phyloP scores from a whole-genome alignment of 805 yeast species.

The Kodamaea restingae region DNA sequence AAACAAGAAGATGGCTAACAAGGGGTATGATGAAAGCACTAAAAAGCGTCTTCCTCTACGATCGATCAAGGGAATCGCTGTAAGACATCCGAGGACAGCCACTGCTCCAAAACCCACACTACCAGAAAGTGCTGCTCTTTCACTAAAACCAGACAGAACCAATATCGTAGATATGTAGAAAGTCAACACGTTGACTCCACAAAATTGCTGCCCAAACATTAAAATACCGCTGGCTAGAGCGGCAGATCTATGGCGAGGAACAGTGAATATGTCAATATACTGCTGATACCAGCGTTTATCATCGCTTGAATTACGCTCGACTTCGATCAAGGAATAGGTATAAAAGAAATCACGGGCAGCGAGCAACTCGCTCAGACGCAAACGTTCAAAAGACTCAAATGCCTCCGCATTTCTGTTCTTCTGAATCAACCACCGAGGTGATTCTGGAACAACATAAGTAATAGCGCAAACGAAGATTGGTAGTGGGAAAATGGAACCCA shows the following conservation, averaged over 20 bases:
- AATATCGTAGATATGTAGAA: conserved; percentile 12
- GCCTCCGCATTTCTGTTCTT: conserved; percentile 15
- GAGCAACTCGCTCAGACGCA: conserved; percentile 9
- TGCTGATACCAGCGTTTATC: conserved; percentile 6
- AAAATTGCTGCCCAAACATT: conserved; percentile 16
- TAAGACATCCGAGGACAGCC: conserved; percentile 15
- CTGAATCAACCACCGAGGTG: conserved; percentile 23
- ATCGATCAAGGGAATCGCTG: conserved; percentile 24
- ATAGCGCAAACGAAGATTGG: conserved; percentile 12
- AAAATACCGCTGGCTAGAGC: conserved; percentile 10
- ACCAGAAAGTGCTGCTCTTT: conserved; percentile 12
- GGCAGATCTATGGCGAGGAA: conserved; percentile 12
- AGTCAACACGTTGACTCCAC: conserved; percentile 16
- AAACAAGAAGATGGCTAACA: conserved; percentile 20
- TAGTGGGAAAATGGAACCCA: conserved; percentile 12
- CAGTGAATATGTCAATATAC: conserved; percentile 8
- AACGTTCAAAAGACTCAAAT: conserved; percentile 9
- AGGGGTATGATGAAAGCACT: conserved; percentile 22
- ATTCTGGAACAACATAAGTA: conserved; percentile 21
- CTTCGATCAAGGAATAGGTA: conserved; percentile 8
- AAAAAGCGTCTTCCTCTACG: conserved; percentile 22
- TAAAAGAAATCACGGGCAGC: conserved; percentile 15
- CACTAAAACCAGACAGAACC: conserved; percentile 10
- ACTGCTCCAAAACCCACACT: conserved; percentile 14
- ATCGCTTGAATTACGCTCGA: conserved; percentile 1